A percentile compares a stretch with the other conserved stretches of the same genome.
Conservation (phyloP, 306 rosid species). For the Malus sieversii region DNA sequence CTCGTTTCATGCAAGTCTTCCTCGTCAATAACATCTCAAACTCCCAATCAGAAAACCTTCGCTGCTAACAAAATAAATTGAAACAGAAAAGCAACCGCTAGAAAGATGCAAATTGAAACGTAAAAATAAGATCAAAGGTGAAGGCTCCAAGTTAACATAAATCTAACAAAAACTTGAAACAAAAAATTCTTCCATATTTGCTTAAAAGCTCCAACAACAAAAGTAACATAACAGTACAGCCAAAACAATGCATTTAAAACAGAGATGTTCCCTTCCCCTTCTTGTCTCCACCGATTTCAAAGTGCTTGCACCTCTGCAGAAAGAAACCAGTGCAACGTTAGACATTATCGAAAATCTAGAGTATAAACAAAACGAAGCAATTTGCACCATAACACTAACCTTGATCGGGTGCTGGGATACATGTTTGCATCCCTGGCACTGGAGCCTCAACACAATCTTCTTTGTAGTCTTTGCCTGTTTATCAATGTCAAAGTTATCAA, state of each 20-base stretch:
- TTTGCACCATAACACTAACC: background rate
- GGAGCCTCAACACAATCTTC: conserved; percentile 37
- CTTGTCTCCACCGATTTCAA: conserved; percentile 39
- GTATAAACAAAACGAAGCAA: background rate
- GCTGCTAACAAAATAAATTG: background rate
- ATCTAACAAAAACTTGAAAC: background rate
- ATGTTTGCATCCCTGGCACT: conserved; percentile 36
- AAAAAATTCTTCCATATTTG: background rate
- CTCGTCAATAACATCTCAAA: background rate
- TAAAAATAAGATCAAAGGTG: background rate
- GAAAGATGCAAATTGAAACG: background rate
- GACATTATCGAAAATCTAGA: too few species aligned
- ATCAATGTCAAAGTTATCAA: background rate
- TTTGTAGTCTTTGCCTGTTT: conserved; percentile 29
- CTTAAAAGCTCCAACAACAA: background rate
- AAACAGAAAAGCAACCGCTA: background rate
- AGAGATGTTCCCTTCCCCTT: conserved; percentile 41
- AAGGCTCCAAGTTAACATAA: background rate
- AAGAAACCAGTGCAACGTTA: background rate
- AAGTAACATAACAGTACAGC: background rate
- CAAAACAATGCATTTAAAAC: conserved; percentile 9
- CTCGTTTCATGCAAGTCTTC: too few species aligned
- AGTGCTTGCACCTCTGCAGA: conserved; percentile 37
- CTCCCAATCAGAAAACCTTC: background rate
- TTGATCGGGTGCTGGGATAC: conserved; percentile 31